Base-by-base conservation (phyloP, 305 asterid species). In the Solanum chacoense region DNA sequence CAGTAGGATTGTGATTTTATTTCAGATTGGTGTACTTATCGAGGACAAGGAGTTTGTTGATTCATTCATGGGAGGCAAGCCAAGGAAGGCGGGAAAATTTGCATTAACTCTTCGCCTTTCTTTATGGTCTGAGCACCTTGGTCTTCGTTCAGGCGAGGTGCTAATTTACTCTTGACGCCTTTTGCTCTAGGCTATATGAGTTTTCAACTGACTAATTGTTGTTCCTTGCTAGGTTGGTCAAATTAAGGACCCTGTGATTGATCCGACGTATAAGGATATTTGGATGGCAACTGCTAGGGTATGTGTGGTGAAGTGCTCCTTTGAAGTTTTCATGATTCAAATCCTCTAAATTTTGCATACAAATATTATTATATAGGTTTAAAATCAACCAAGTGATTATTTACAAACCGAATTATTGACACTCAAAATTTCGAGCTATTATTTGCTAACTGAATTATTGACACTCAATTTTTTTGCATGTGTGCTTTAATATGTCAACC, bases 201-300 rank as follows among this genome's bases (percentile, higher is more conserved):
- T 75, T 73, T 32, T 85, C 72, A 36, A 87, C 89, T 75, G 72
- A 50, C 28, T 73, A 78, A 77, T 87, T 75, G 14, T 85, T 83
- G 65, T 50, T 22, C 40, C 87, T 71, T 90, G 88, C 74, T 88
- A 97, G 99, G 93, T 93, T 89, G 86, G 90, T 92, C 94, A 91
- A 93, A 93, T 97, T 88, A 88, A 91, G 86, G 99, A 97, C 90
- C 99, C 99, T 2, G 94, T 97, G 88, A 88, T 92, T 78, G 99
- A 96, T 88, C 92, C 97, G 77, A 97, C 98, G 85, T 97, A 97
- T 88, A 97, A 93, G 90, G 95, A 96, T 92, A 93, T 94, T 88
- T 97, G 99, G 99, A 96, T 94, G 98, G 95, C 98, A 71, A 94
- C 98, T 88, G 99, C 99, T 74, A 96, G 92, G 98, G 99, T 97